Base-by-base conservation (phyloP, 2,329 filamentous ascomycete genomes). In the Fusarium protoensiforme region DNA sequence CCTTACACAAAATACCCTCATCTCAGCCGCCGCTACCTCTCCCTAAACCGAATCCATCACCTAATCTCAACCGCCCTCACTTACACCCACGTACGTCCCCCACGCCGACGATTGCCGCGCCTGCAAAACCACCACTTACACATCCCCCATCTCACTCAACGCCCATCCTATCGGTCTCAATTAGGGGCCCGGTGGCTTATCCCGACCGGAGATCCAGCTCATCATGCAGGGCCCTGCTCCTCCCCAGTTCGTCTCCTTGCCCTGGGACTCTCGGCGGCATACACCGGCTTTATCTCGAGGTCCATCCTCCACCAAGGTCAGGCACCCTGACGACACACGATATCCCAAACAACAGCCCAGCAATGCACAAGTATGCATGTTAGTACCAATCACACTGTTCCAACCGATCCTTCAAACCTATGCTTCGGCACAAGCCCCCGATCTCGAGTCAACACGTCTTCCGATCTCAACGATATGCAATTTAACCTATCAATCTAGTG, bases 21-120 rank as follows among this genome's bases (percentile, higher is more conserved):
- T 29, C 9, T 39, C 13, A 39, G n/a, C 20, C 16, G 53, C 53
- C 53, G 3, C 13, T 20, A 13, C 36, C 27, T 33, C 11, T 14
- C 13, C n/a, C 33, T 38, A 20, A 39, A 11, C 36, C 16, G 38
- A 46, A 5, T 29, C 27, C 13, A 35, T 46, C n/a, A n/a, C 58
- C 39, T 35, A 61, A 61, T 46, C 38, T 33, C 33, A 39, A 41
- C 22, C 22, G 24, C 54, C 38, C n/a, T 43, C 24, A 60, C 38
- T 43, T 46, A 60, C 57, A 60, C 38, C 24, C 38, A 51, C 46
- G 14, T 29, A 35, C 33, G 11, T 35, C 41, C 56, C 70, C 71
- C 46, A 74, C 60, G 67, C 71, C 71, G 71, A 74, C 35, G 71
- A 46, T 73, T 71, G 71, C 71, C 71, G 70, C 69, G 11, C 62